phyloP scores from a whole-genome alignment of 495 filamentous ascomycete genomes.

The Xylaria grammica region DNA sequence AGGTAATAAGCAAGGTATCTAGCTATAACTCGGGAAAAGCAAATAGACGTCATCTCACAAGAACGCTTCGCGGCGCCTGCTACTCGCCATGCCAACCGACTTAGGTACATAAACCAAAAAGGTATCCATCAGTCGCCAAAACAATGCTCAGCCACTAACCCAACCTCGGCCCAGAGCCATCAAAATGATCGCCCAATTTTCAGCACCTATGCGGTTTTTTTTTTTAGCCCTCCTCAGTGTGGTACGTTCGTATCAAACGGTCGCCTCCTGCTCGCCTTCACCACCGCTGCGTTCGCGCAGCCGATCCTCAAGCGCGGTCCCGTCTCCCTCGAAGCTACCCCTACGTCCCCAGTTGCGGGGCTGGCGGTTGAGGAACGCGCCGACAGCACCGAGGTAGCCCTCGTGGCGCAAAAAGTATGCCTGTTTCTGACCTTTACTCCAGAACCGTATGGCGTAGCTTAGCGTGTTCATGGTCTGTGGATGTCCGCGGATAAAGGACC shows the following conservation, averaged over 20 bases:
- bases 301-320: conserved; percentile 25
- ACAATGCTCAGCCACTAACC: background rate
- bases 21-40: background rate
- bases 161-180: no score
- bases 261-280: background rate
- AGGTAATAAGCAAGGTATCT: background rate
- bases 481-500: conserved; percentile 95
- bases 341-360: conserved; percentile 90
- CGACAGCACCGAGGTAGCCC: conserved; percentile 95
- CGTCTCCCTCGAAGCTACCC: conserved; percentile 64
- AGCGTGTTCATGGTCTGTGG: conserved; percentile 97
- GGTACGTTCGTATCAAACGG: background rate
- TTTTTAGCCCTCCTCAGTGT: no score
- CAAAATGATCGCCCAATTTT: background rate
- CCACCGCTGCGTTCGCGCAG: conserved; percentile 20
- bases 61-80: conserved; percentile 14
- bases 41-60: conserved; percentile 7
- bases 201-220: background rate
- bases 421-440: conserved; percentile 91
- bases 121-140: background rate
- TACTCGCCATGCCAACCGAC: background rate
- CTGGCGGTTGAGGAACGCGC: conserved; percentile 90
- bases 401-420: conserved; percentile 97
- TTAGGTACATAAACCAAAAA: background rate
- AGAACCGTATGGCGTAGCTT: conserved; percentile 94